A percentile compares a stretch with the other conserved stretches of the same genome.
Evolutionary conservation across 768 basidiomycete species (phyloP).

Genomic region (Mycena haematopus): DNA sequence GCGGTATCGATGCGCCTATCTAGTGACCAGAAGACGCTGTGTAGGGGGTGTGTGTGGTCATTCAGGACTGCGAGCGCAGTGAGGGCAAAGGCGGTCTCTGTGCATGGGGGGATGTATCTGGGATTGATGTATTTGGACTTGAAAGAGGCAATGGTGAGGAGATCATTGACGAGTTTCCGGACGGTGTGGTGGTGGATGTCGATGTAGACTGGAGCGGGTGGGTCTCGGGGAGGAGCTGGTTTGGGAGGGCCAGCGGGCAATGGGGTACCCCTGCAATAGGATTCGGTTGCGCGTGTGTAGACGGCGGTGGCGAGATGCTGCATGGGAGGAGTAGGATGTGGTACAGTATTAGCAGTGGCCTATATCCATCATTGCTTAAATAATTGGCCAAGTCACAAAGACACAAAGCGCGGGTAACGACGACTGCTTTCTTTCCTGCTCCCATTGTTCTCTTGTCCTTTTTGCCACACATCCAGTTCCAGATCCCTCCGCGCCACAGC

Average conservation of each 20-base stretch:
- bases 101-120: conserved; percentile 29
- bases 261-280: neutral
- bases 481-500: conserved; percentile 50
- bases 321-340: neutral
- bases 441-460: conserved; percentile 30
- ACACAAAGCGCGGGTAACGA: conserved; percentile 1
- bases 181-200: conserved; percentile 10
- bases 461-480: conserved; percentile 53
- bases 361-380: neutral
- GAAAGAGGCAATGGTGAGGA: conserved; percentile 36
- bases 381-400: neutral
- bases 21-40: conserved; percentile 71
- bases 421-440: neutral
- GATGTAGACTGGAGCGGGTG: conserved; percentile 5
- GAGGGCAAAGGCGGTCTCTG: conserved; percentile 53
- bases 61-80: conserved; percentile 67
- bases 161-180: conserved; percentile 40
- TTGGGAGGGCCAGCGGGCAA: neutral
- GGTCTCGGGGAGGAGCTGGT: conserved; percentile 5
- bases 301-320: neutral
- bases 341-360: too few species aligned
- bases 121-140: conserved; percentile 27
- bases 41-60: conserved; percentile 58
- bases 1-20: conserved; percentile 56
- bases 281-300: neutral